A percentile compares a stretch with the other conserved stretches of the same genome.
These are phyloP conservation scores for Microsporum ferrugineum DNA, from an alignment of 2,329 filamentous ascomycete genomes.

Conservation along the genomic window DNA sequence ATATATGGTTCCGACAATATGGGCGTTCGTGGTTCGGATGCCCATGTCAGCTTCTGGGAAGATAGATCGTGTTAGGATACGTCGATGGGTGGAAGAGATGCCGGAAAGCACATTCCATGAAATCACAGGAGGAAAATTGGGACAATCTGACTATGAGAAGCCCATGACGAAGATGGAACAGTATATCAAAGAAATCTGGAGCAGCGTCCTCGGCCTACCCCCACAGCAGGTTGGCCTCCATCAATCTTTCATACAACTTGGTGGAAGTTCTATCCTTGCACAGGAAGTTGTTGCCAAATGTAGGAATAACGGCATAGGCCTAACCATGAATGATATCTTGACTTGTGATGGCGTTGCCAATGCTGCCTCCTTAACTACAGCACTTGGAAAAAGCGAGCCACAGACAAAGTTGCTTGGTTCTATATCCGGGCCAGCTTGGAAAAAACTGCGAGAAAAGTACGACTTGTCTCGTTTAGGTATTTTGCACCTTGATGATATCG, in stretches of 20 bases:
- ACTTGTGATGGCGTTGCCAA: slow-evolving; percentile 13
- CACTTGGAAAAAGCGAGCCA: background rate
- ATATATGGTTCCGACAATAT: slow-evolving; percentile 28
- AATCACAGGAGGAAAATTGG: slow-evolving; percentile 1
- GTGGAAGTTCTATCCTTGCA: slow-evolving; percentile 14
- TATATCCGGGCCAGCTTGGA: background rate
- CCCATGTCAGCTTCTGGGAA: slow-evolving; percentile 32
- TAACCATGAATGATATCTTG: slow-evolving; percentile 21
- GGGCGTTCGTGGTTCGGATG: slow-evolving; percentile 28
- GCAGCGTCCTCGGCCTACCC: slow-evolving; percentile 29
- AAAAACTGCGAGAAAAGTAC: slow-evolving; percentile 2
- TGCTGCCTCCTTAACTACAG: slow-evolving; percentile 5
- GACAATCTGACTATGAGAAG: background rate
- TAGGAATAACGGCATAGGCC: slow-evolving; percentile 12
- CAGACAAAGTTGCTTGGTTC: background rate
- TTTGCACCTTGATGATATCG: background rate
- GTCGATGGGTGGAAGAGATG: slow-evolving; percentile 17
- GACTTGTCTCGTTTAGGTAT: background rate
- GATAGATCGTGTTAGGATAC: slow-evolving; percentile 23
- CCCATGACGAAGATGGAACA: slow-evolving; percentile 5
- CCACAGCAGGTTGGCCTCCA: slow-evolving; percentile 20
- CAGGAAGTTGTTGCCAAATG: slow-evolving; percentile 21
- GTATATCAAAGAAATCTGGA: slow-evolving; percentile 4
- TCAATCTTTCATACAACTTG: slow-evolving; percentile 11
- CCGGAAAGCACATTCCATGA: slow-evolving; percentile 7